A percentile compares a stretch with the other conserved stretches of the same genome.
These are phyloP conservation scores for Gentiana dahurica DNA, from an alignment of 257 asterid species.

Conservation along the genomic window DNA sequence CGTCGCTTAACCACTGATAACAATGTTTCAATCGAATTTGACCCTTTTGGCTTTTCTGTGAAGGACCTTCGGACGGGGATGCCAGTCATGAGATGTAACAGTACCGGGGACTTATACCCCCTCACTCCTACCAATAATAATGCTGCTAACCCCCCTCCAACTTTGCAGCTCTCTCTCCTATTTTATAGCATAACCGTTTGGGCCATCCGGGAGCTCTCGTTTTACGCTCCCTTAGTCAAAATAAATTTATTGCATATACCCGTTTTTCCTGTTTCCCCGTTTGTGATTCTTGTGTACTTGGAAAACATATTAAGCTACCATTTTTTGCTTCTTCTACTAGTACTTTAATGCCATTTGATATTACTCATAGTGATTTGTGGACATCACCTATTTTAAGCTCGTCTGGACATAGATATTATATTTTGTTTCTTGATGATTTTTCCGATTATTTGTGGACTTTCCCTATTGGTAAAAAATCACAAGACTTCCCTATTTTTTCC, in stretches of 20 bases:
- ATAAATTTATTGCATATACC: neutral
- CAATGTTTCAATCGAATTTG: neutral
- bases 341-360: slow-evolving; percentile 1
- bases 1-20: neutral
- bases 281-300: neutral
- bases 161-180: neutral
- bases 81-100: slow-evolving; percentile 1
- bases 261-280: neutral
- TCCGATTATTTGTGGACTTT: neutral
- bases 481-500: neutral
- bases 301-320: neutral
- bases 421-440: neutral
- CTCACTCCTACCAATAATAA: neutral
- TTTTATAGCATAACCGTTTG: neutral
- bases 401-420: neutral
- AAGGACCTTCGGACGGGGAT: neutral
- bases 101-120: slow-evolving; percentile 2
- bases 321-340: neutral
- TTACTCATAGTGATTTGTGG: neutral
- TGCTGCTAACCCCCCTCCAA: neutral
- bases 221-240: neutral
- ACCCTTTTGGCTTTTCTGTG: neutral
- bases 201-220: neutral
- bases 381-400: neutral
- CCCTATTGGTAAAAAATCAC: neutral